Evolutionary conservation across 2,329 filamentous ascomycete species (phyloP).

Genomic region (Stagonosporopsis chrysanthemi): DNA sequence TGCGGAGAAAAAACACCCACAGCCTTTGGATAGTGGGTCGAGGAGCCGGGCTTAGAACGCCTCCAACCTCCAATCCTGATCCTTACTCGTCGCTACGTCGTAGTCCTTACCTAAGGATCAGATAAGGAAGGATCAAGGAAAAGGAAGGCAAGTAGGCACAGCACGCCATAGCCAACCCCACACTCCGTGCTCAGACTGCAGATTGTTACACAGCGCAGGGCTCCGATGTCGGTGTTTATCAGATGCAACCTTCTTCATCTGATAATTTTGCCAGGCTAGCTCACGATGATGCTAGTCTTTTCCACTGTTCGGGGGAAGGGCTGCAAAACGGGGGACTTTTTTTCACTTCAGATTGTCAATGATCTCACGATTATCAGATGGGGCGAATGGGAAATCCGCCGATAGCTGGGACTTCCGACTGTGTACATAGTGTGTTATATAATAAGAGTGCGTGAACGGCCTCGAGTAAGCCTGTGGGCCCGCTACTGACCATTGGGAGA

Average conservation of each 20-base stretch:
- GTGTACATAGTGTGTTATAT: too few relatives aligned
- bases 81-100: neutral
- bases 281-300: neutral
- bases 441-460: neutral
- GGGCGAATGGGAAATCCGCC: slow-evolving; percentile 1
- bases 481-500: slow-evolving; percentile 16
- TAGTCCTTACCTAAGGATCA: slow-evolving; percentile 3
- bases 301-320: neutral
- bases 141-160: slow-evolving; percentile 7
- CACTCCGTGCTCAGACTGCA: slow-evolving; percentile 4
- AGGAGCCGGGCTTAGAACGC: neutral
- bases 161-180: slow-evolving; percentile 13
- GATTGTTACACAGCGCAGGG: neutral
- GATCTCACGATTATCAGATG: neutral
- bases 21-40: slow-evolving; percentile 6
- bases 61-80: neutral
- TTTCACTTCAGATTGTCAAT: neutral
- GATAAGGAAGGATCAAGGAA: slow-evolving; percentile 3
- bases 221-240: slow-evolving; percentile 21
- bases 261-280: slow-evolving; percentile 4
- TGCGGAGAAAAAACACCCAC: slow-evolving; percentile 1
- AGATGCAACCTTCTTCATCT: slow-evolving; percentile 10
- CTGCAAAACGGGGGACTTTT: neutral
- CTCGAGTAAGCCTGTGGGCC: slow-evolving; percentile 6
- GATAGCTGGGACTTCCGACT: neutral